Base-by-base conservation (phyloP, 164 flowering plant species). In the Nymphaea thermarum region DNA sequence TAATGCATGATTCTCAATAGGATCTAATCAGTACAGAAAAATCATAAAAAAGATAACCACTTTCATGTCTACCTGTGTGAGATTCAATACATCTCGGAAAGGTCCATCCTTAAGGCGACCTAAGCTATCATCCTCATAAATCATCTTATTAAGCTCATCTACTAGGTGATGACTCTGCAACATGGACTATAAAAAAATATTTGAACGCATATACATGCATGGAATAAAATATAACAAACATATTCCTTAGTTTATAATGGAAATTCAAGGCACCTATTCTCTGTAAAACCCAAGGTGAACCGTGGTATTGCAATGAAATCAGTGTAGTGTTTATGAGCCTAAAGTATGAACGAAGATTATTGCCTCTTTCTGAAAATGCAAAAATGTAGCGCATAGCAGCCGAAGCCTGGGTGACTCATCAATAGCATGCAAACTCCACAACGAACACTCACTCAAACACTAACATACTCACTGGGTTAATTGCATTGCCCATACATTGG, bases 341-440 rank as follows among this genome's bases (percentile, higher is more conserved):
- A n/a, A n/a, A n/a, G n/a, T n/a, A n/a, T n/a, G n/a, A n/a, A n/a
- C n/a, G n/a, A n/a, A n/a, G n/a, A 51, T 14, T 51, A 81, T 73
- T 86, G 78, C 99, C 97, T 88, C 91, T 80, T 91, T 80, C 75
- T 88, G 86, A 61, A 91, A 86, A 69, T 69, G 82, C 74, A 82
- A 83, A 76, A 84, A 76, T 73, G 88, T 83, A 75, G 90, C 79
- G 86, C 83, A 84, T 72, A 91, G 86, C 85, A 91, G 79, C 43
- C 91, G 78, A 43, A 91, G 74, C 75, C 90, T 83, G 57, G 95
- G 96, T 71, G 84, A 87, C 65, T 80, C 85, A 70, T 83, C 80
- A 72, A 94, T 64, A 47, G 95, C 95, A 82, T 68, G 75, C 82
- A 94, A 83, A 76, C 89, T 94, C 91, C 45, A 78, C 80, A 44